A percentile compares a stretch with the other conserved stretches of the same genome.
These are phyloP conservation scores for Sclerotinia nivalis DNA, from an alignment of 2,329 filamentous ascomycete species.

Conservation along the genomic window DNA sequence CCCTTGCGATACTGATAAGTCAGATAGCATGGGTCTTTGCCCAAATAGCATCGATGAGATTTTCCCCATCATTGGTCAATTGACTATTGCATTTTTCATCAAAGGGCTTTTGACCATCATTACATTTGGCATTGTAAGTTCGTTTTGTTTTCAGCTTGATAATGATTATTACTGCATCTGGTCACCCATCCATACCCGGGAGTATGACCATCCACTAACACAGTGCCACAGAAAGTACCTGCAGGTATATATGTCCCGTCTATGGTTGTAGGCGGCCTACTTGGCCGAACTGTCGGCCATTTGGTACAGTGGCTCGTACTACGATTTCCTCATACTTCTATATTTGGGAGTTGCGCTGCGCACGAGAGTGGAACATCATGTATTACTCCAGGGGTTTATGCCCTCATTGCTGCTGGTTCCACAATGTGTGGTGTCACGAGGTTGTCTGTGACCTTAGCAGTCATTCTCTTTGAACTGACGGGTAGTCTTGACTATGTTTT, in stretches of 20 bases:
- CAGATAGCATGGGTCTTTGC: conserved; percentile 72
- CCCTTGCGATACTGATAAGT: conserved; percentile 73
- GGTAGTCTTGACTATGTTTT: conserved; percentile 93
- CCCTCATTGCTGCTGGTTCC: conserved; percentile 87
- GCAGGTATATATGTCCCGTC: conserved; percentile 97
- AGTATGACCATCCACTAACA: conserved; percentile 2
- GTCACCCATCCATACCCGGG: background rate
- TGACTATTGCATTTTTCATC: conserved; percentile 80
- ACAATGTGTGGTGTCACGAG: conserved; percentile 98
- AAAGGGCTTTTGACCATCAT: conserved; percentile 87
- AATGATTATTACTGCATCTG: background rate
- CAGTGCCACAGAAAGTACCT: conserved; percentile 68
- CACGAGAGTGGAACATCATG: conserved; percentile 72
- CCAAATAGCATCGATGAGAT: conserved; percentile 73
- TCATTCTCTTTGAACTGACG: conserved; percentile 94
- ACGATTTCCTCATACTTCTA: conserved; percentile 65
- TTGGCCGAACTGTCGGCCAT: conserved; percentile 87
- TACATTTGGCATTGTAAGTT: conserved; percentile 80
- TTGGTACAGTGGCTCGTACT: conserved; percentile 79
- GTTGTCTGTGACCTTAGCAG: conserved; percentile 86
- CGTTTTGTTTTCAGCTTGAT: background rate
- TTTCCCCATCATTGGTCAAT: conserved; percentile 68
- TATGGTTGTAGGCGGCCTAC: conserved; percentile 94
- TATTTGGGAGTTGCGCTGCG: conserved; percentile 75
- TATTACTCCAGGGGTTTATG: conserved; percentile 96